Evolutionary conservation across 306 rosid genomes (phyloP).

Genomic region (Mimosa pudica): DNA sequence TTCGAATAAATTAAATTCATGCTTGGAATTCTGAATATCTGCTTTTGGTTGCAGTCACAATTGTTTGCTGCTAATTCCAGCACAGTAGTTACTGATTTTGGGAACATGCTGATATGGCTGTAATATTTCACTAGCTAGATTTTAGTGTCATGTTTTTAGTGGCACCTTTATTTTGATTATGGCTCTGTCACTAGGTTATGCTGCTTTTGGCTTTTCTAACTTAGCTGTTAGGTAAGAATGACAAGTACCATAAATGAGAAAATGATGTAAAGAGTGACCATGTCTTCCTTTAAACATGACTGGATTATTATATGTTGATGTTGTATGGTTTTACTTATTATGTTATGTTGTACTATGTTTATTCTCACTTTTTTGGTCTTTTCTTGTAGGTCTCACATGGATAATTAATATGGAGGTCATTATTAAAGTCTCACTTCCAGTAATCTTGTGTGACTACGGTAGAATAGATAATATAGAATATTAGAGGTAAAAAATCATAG

Average conservation of each 20-base stretch:
- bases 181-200: conserved; percentile 15
- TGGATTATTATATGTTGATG: conserved; percentile 37
- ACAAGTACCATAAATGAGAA: conserved; percentile 44
- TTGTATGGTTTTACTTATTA: conserved; percentile 25
- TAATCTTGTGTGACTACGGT: no score
- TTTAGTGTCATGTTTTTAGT: conserved; percentile 23
- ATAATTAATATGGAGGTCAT: no score
- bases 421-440: no score
- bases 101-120: conserved; percentile 42
- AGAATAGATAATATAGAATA: no score
- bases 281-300: conserved; percentile 37
- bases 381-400: no score
- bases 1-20: background rate
- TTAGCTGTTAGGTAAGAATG: conserved; percentile 61
- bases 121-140: conserved; percentile 40
- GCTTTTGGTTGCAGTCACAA: conserved; percentile 48
- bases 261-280: conserved; percentile 42
- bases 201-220: conserved; percentile 54
- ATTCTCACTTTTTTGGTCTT: no score
- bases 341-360: no score
- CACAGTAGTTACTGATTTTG: conserved; percentile 35
- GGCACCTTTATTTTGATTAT: conserved; percentile 50
- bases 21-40: conserved; percentile 23
- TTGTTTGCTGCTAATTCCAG: conserved; percentile 38
- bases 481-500: no score